These are phyloP conservation scores for Rosa chinensis DNA, from an alignment of 306 rosid species.

Conservation along the genomic window DNA sequence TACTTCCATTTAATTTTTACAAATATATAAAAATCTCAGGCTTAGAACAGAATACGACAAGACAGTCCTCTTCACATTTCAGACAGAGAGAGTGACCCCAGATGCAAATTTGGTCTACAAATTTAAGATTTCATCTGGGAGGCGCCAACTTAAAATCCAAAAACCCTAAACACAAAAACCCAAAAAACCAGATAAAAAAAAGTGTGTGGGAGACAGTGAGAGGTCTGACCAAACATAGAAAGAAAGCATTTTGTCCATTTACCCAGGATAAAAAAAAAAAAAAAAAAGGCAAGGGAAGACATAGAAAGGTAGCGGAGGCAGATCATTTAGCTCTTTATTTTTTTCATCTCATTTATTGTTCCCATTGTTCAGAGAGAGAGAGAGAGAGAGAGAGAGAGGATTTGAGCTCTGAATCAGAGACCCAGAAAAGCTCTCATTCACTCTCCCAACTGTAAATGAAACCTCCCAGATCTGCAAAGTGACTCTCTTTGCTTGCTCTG, in stretches of 20 bases:
- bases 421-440: not conserved
- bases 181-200: not conserved
- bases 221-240: not conserved
- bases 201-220: not conserved
- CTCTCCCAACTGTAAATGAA: no score
- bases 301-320: not conserved
- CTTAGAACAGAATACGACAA: not conserved
- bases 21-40: not conserved
- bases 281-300: no score
- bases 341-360: not conserved
- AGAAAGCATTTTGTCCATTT: not conserved
- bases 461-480: not conserved
- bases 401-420: no score
- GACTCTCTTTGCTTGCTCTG: not conserved
- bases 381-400: no score
- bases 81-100: not conserved
- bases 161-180: conserved; percentile 10
- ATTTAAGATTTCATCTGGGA: not conserved
- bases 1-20: not conserved
- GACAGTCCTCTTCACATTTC: not conserved
- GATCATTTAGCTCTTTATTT: not conserved
- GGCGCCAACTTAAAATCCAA: conserved; percentile 11
- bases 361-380: no score
- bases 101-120: not conserved
- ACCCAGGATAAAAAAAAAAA: not conserved